Evolutionary conservation across 176 grass and related monocot species (phyloP).

Genomic region (Pharus latifolius): DNA sequence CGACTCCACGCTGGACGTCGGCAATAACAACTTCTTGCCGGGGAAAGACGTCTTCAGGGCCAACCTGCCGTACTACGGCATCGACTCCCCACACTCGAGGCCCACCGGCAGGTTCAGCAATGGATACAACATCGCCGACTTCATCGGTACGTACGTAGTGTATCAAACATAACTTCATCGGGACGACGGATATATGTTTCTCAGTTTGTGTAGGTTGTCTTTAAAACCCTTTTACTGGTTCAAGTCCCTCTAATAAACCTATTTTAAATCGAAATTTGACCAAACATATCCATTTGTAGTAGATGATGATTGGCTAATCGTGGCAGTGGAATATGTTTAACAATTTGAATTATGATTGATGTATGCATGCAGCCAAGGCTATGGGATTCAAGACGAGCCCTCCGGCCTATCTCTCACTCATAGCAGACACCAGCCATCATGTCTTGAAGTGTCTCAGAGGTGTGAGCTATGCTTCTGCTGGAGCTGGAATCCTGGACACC

Average conservation of each 20-base stretch:
- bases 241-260: no score
- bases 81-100: slow-evolving; percentile 9
- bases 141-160: slow-evolving; percentile 17
- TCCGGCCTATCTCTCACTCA: slow-evolving; percentile 9
- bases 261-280: no score
- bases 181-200: not conserved
- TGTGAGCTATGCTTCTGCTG: slow-evolving; percentile 43
- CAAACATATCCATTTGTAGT: no score
- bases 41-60: not conserved
- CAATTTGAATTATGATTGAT: not conserved
- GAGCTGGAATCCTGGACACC: slow-evolving; percentile 36
- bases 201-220: no score
- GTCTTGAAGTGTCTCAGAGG: slow-evolving; percentile 21
- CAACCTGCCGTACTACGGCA: slow-evolving; percentile 21
- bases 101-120: slow-evolving; percentile 50
- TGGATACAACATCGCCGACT: slow-evolving; percentile 38
- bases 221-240: no score
- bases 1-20: slow-evolving; percentile 7
- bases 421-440: not conserved
- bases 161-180: not conserved
- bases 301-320: no score
- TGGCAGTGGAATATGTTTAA: no score
- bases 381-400: slow-evolving; percentile 39
- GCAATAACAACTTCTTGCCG: slow-evolving; percentile 29
- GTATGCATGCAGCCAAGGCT: not conserved